Percentiles rank a stretch among this genome's conserved stretches.
These are phyloP conservation scores for Lepiota venenata DNA, from an alignment of 768 basidiomycete species.

Conservation along the genomic window DNA sequence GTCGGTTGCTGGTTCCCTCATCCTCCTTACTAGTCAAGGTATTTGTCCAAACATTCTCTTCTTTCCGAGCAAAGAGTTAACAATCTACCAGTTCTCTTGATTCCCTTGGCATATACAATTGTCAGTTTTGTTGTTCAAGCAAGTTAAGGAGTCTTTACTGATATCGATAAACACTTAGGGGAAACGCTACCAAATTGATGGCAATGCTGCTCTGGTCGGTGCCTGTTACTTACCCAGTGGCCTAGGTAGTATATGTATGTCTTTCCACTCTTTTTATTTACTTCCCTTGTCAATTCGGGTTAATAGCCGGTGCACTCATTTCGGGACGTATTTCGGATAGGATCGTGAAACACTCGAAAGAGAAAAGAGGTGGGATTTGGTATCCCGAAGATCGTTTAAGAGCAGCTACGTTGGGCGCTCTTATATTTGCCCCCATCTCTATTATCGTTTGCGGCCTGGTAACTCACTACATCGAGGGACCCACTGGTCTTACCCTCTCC, in stretches of 20 bases:
- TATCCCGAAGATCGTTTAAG: constrained; percentile 68
- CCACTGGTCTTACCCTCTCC: constrained; percentile 43
- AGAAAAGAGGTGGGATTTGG: constrained; percentile 50
- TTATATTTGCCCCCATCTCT: constrained; percentile 50
- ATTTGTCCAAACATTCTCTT: constrained; percentile 2
- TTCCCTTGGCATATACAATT: constrained; percentile 66
- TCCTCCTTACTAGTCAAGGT: constrained; percentile 35
- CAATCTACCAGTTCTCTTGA: constrained; percentile 37
- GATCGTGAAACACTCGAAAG: constrained; percentile 45
- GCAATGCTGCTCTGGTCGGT: constrained; percentile 55
- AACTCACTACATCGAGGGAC: constrained; percentile 46
- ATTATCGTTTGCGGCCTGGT: constrained; percentile 44
- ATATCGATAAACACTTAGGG: constrained; percentile 38
- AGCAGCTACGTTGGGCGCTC: constrained; percentile 42
- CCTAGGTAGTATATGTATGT: constrained; percentile 55
- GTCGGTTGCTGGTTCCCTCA: constrained; percentile 20
- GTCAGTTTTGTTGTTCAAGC: constrained; percentile 32
- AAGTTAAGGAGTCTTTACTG: too few relatives aligned
- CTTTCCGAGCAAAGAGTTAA: too few relatives aligned
- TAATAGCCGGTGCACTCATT: constrained; percentile 54
- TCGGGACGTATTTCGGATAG: constrained; percentile 58
- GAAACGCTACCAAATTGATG: constrained; percentile 44
- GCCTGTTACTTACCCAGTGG: constrained; percentile 58
- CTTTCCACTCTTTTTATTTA: background rate
- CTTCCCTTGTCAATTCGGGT: background rate